phyloP scores from a whole-genome alignment of 768 basidiomycete species.

The Mycena sanguinolenta region DNA sequence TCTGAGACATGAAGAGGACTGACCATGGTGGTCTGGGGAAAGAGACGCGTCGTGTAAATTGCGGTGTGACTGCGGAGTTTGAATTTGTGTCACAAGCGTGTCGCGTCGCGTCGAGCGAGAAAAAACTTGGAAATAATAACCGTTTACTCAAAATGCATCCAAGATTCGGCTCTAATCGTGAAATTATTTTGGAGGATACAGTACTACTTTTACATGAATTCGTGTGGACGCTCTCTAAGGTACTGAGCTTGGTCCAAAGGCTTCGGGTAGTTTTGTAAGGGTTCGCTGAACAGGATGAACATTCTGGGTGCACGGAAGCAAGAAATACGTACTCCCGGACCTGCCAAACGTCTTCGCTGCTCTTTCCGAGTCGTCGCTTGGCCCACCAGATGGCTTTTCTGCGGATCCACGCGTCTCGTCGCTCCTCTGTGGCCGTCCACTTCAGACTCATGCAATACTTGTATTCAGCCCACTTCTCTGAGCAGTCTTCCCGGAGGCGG shows the following conservation, averaged over 20 bases:
- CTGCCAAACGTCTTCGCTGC: slow-evolving; percentile 97
- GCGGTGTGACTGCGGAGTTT: slow-evolving; percentile 10
- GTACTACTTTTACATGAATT: slow-evolving; percentile 32
- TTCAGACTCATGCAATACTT: slow-evolving; percentile 94
- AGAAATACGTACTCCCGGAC: slow-evolving; percentile 74
- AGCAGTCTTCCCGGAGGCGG: slow-evolving; percentile 74
- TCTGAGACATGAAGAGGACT: not conserved
- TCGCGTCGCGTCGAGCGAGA: not conserved
- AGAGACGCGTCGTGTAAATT: slow-evolving; percentile 25
- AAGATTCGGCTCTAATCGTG: too few relatives aligned
- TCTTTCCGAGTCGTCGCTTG: slow-evolving; percentile 74
- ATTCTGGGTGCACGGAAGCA: not conserved
- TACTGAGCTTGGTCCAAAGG: slow-evolving; percentile 43
- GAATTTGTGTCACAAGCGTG: not conserved
- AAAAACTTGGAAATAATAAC: too few relatives aligned
- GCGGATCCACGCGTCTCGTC: slow-evolving; percentile 86
- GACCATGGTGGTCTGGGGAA: slow-evolving; percentile 25
- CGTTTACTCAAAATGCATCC: too few relatives aligned
- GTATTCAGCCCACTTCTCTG: slow-evolving; percentile 88
- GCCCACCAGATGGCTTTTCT: slow-evolving; percentile 97
- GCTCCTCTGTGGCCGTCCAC: slow-evolving; percentile 79
- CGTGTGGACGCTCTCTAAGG: slow-evolving; percentile 26
- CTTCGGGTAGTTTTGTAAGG: slow-evolving; percentile 63
- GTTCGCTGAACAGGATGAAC: slow-evolving; percentile 54
- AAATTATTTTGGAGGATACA: too few relatives aligned